Percentiles rank a stretch among this genome's conserved stretches.
phyloP scores from a whole-genome alignment of 2,329 filamentous ascomycete genomes.

The Phoma sp. region DNA sequence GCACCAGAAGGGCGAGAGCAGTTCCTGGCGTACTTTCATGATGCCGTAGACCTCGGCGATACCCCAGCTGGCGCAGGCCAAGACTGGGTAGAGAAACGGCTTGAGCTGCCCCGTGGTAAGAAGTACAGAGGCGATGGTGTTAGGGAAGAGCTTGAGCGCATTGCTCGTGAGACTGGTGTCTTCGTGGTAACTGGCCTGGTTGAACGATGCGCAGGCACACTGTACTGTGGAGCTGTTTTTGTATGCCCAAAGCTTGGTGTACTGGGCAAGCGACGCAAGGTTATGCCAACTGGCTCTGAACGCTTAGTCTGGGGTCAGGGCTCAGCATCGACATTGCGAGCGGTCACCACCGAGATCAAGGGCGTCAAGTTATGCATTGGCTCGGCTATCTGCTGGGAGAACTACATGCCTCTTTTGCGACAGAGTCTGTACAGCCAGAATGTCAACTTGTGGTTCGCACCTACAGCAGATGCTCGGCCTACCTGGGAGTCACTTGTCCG shows the following conservation, averaged over 20 bases:
- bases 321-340: slow-evolving; percentile 77
- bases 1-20: slow-evolving; percentile 77
- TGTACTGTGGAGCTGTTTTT: slow-evolving; percentile 86
- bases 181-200: slow-evolving; percentile 83
- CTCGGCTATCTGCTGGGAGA: slow-evolving; percentile 95
- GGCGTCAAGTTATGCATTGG: slow-evolving; percentile 82
- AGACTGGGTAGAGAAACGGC: slow-evolving; percentile 71
- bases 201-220: slow-evolving; percentile 78
- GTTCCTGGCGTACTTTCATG: slow-evolving; percentile 80
- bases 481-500: slow-evolving; percentile 85
- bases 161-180: slow-evolving; percentile 79
- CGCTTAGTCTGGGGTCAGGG: slow-evolving; percentile 90
- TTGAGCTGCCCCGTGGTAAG: slow-evolving; percentile 59
- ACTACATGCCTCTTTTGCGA: slow-evolving; percentile 89
- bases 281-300: slow-evolving; percentile 89
- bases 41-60: slow-evolving; percentile 84
- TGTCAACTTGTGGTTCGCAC: slow-evolving; percentile 88
- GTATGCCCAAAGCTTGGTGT: slow-evolving; percentile 76
- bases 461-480: slow-evolving; percentile 84
- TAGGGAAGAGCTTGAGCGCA: slow-evolving; percentile 77
- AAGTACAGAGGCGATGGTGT: slow-evolving; percentile 74
- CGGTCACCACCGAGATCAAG: slow-evolving; percentile 79
- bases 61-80: slow-evolving; percentile 73
- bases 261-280: slow-evolving; percentile 86
- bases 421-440: slow-evolving; percentile 88